phyloP scores from a whole-genome alignment of 2,329 filamentous ascomycete species.

The Chaetomium sp. region DNA sequence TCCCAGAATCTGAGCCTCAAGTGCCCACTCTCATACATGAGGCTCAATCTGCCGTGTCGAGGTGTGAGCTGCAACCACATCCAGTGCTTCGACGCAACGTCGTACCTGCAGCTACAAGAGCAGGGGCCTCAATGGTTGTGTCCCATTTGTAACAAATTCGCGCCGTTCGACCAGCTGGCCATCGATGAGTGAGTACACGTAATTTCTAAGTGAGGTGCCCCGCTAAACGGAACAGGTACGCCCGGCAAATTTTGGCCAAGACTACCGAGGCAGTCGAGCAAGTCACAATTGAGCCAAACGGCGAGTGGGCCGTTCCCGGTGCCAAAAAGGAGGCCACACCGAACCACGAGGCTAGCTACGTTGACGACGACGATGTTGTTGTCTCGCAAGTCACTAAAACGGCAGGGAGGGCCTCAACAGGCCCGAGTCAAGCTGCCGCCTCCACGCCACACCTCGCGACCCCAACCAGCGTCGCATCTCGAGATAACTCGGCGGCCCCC shows the following conservation, averaged over 20 bases:
- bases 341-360: constrained; percentile 35
- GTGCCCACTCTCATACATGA: constrained; percentile 85
- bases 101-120: constrained; percentile 90
- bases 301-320: constrained; percentile 64
- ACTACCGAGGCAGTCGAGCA: constrained; percentile 75
- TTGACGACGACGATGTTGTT: constrained; percentile 55
- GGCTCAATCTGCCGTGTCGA: constrained; percentile 78
- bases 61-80: constrained; percentile 81
- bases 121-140: constrained; percentile 98
- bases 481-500: constrained; percentile 44
- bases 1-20: constrained; percentile 89
- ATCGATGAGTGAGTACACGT: constrained; percentile 74
- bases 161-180: constrained; percentile 78
- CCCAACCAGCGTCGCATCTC: constrained; percentile 41
- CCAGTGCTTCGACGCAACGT: constrained; percentile 91
- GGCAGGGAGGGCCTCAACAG: constrained; percentile 41
- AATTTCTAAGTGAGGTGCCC: neutral
- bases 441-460: constrained; percentile 30
- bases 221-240: constrained; percentile 61
- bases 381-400: constrained; percentile 48
- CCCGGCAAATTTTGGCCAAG: constrained; percentile 78
- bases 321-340: constrained; percentile 39
- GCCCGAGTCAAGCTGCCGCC: constrained; percentile 38
- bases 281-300: constrained; percentile 86
- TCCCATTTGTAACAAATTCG: constrained; percentile 84